phyloP scores from a whole-genome alignment of 164 flowering plant genomes.

The Sedum album region DNA sequence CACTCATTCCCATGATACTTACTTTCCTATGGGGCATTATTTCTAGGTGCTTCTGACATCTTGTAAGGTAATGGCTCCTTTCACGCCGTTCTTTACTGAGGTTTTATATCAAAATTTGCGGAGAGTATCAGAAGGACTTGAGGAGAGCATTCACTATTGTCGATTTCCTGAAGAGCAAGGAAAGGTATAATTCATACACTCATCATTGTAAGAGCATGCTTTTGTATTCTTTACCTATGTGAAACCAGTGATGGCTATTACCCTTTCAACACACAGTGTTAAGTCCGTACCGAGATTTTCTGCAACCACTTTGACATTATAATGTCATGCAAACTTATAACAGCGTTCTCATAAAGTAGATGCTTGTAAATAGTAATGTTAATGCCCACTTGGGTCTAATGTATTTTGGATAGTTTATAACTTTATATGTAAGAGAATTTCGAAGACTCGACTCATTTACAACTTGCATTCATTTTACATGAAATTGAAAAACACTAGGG shows the following conservation, averaged over 20 bases:
- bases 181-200: slow-evolving; percentile 34
- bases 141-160: slow-evolving; percentile 87
- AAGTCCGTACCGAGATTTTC: neutral
- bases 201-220: neutral
- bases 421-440: neutral
- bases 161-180: slow-evolving; percentile 66
- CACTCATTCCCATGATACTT: neutral
- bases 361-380: no score
- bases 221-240: neutral
- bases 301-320: no score
- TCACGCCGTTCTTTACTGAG: slow-evolving; percentile 97
- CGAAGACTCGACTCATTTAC: neutral
- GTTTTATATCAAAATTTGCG: slow-evolving; percentile 82
- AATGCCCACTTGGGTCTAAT: neutral
- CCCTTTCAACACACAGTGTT: neutral
- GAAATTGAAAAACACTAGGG: slow-evolving; percentile 23
- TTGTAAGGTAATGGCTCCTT: slow-evolving; percentile 98
- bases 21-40: neutral
- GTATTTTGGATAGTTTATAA: neutral
- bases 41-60: slow-evolving; percentile 79
- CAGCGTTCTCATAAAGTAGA: no score
- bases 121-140: slow-evolving; percentile 48
- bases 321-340: no score
- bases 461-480: neutral
- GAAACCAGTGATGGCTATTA: neutral